A percentile compares a stretch with the other conserved stretches of the same genome.
phyloP scores from a whole-genome alignment of 139 green algal species.

The Volvox reticuliferus region DNA sequence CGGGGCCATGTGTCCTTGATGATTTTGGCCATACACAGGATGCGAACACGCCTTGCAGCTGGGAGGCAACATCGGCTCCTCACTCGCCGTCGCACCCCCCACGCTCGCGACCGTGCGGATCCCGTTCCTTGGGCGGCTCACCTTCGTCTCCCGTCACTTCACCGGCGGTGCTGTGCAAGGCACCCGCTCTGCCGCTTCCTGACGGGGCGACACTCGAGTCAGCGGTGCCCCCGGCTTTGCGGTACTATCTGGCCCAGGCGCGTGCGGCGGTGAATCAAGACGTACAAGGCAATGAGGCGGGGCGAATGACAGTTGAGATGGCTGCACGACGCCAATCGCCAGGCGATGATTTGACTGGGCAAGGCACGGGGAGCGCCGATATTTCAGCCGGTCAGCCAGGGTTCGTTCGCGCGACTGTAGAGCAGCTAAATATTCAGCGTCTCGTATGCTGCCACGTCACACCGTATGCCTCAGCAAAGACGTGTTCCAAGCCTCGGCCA shows the following conservation, averaged over 20 bases:
- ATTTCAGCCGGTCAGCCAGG: not conserved
- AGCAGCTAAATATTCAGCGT: constrained; percentile 19
- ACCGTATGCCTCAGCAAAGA: not conserved
- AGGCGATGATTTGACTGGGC: too few species aligned
- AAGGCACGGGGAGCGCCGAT: not conserved
- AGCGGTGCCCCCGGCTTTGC: constrained; percentile 8
- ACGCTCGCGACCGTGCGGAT: not conserved
- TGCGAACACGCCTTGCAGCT: not conserved
- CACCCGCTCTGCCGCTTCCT: constrained; percentile 31
- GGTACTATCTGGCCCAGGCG: constrained; percentile 35
- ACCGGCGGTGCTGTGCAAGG: not conserved
- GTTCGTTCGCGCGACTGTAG: constrained; percentile 34
- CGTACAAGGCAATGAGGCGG: too few species aligned
- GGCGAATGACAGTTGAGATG: too few species aligned
- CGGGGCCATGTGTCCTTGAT: too few species aligned
- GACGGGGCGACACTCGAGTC: not conserved
- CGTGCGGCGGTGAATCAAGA: not conserved
- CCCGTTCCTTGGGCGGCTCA: not conserved
- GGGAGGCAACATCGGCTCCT: not conserved
- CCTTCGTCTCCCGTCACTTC: not conserved
- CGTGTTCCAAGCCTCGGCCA: not conserved
- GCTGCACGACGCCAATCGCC: too few species aligned
- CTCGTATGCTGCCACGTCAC: constrained; percentile 21
- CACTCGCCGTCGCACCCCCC: not conserved
- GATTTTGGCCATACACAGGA: not conserved